Conservation (phyloP, 2,329 filamentous ascomycete genomes). For the Chalaropsis ovoidea region DNA sequence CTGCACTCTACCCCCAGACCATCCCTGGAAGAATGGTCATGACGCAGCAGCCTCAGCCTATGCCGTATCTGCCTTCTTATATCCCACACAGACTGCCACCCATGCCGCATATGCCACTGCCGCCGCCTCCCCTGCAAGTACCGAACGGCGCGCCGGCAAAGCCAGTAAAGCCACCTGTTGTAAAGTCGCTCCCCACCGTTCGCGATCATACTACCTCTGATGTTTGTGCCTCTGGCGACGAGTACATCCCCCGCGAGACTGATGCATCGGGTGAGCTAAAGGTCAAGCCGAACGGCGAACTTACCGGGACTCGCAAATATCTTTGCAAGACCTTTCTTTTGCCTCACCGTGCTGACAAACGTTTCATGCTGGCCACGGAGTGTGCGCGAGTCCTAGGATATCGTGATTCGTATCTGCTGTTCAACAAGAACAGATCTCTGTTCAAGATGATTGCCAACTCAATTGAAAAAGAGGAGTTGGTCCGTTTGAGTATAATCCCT, state of each 20-base stretch:
- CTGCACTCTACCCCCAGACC: not conserved
- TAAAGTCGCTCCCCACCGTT: constrained; percentile 86
- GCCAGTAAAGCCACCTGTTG: constrained; percentile 56
- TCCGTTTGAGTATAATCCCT: constrained; percentile 85
- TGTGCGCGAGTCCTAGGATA: constrained; percentile 90
- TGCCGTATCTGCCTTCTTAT: constrained; percentile 34
- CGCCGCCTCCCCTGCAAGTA: not conserved
- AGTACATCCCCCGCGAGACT: constrained; percentile 87
- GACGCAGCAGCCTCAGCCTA: constrained; percentile 40
- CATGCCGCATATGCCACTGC: constrained; percentile 29
- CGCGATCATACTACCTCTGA: constrained; percentile 96
- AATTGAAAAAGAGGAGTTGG: constrained; percentile 90
- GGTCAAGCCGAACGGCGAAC: constrained; percentile 71
- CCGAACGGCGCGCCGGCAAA: constrained; percentile 54
- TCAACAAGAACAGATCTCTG: constrained; percentile 95
- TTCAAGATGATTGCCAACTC: constrained; percentile 98
- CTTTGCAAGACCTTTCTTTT: constrained; percentile 89
- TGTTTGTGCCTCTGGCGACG: constrained; percentile 76
- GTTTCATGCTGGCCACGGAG: constrained; percentile 98
- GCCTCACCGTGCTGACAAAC: constrained; percentile 78
- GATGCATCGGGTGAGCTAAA: constrained; percentile 93
- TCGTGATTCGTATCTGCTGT: constrained; percentile 92
- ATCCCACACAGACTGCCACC: constrained; percentile 27
- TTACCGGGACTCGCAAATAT: constrained; percentile 75
- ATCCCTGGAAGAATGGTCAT: constrained; percentile 47